These are phyloP conservation scores for Porogramme epimiltina DNA, from an alignment of 1,284 basidiomycete species.

Conservation along the genomic window DNA sequence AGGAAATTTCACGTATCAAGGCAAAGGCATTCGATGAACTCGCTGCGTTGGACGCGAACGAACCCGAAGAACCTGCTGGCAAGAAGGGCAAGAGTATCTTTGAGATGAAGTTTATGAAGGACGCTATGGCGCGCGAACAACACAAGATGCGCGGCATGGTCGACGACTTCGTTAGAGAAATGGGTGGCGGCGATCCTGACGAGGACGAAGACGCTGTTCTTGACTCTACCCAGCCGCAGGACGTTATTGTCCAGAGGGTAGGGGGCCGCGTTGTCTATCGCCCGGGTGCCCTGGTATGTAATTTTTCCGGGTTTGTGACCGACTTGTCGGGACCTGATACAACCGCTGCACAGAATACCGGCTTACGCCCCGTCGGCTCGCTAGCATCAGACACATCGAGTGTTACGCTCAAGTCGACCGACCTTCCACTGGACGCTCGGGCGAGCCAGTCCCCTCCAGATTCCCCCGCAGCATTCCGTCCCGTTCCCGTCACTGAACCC, in stretches of 20 bases:
- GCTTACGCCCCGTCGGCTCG: constrained; percentile 41
- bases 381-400: constrained; percentile 68
- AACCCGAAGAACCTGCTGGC: constrained; percentile 27
- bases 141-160: constrained; percentile 58
- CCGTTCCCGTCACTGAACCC: constrained; percentile 15
- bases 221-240: constrained; percentile 30
- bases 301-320: neutral
- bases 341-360: constrained; percentile 9
- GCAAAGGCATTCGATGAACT: constrained; percentile 77
- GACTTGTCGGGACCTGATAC: neutral
- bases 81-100: constrained; percentile 71
- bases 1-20: constrained; percentile 56
- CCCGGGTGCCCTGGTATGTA: constrained; percentile 49
- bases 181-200: constrained; percentile 44
- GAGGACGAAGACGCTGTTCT: constrained; percentile 40
- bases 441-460: constrained; percentile 24
- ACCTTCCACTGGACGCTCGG: constrained; percentile 39
- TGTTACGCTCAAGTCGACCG: constrained; percentile 64
- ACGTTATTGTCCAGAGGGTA: constrained; percentile 44
- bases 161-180: constrained; percentile 72
- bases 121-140: constrained; percentile 75
- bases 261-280: constrained; percentile 63
- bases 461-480: constrained; percentile 18
- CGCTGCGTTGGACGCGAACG: constrained; percentile 45
- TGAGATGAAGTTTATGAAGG: constrained; percentile 96